phyloP scores from a whole-genome alignment of 768 basidiomycete genomes.

The Trichaptum fuscoviolaceum region DNA sequence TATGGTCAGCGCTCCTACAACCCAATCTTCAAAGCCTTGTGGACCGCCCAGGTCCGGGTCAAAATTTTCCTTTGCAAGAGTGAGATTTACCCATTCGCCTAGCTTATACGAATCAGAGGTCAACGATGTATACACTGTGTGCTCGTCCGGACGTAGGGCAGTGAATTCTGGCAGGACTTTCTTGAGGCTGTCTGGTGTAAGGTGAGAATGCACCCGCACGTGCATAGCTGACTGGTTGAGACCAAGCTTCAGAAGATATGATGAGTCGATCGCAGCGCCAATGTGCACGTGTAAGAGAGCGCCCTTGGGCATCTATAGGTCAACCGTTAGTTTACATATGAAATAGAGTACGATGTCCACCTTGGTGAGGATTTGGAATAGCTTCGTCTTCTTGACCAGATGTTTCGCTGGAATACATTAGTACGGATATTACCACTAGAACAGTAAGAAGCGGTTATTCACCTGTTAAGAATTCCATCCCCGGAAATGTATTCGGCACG shows the following conservation, averaged over 20 bases:
- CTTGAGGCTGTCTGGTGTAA: constrained; percentile 39
- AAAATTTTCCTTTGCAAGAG: constrained; percentile 49
- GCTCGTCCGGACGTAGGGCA: constrained; percentile 34
- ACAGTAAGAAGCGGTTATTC: constrained; percentile 6
- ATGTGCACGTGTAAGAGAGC: constrained; percentile 69
- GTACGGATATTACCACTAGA: neutral
- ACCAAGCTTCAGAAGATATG: constrained; percentile 49
- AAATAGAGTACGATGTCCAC: constrained; percentile 24
- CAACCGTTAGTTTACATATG: constrained; percentile 2
- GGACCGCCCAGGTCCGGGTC: constrained; percentile 48
- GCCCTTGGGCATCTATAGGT: constrained; percentile 71
- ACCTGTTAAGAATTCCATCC: constrained; percentile 78
- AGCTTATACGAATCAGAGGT: constrained; percentile 40
- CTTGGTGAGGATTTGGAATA: constrained; percentile 61
- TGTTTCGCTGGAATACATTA: constrained; percentile 34
- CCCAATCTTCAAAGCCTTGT: constrained; percentile 66
- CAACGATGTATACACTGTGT: constrained; percentile 24
- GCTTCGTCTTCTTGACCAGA: constrained; percentile 53
- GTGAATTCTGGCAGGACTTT: constrained; percentile 48
- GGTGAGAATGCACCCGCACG: constrained; percentile 38
- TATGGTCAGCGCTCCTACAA: constrained; percentile 54
- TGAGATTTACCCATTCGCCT: constrained; percentile 49
- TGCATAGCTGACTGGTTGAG: constrained; percentile 56
- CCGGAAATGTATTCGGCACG: constrained; percentile 62
- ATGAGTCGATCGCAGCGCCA: constrained; percentile 62